These are phyloP conservation scores for Hyphopichia buzzinii DNA, from an alignment of 1,139 yeast species.

Conservation along the genomic window DNA sequence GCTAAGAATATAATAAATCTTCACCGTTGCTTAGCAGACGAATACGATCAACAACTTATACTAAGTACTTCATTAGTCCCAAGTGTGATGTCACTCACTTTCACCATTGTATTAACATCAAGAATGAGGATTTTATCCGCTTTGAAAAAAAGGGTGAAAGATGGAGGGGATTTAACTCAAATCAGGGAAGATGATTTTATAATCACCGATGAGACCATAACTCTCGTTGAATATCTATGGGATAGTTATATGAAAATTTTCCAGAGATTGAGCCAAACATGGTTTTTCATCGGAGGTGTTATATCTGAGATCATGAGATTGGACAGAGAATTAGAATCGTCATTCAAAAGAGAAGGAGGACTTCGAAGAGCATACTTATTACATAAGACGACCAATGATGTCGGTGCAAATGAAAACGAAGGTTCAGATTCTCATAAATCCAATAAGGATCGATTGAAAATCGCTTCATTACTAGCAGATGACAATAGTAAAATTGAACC, in stretches of 20 bases:
- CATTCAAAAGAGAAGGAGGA: neutral
- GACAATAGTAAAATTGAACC: conserved; percentile 1
- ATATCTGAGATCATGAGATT: conserved; percentile 10
- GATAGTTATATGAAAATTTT: conserved; percentile 9
- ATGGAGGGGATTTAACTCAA: neutral
- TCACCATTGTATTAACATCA: conserved; percentile 2
- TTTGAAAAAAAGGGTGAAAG: neutral
- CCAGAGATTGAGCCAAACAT: conserved; percentile 10
- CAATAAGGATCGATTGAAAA: neutral
- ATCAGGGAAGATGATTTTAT: neutral
- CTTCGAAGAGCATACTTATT: no score
- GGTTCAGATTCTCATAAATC: neutral
- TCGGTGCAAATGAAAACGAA: neutral
- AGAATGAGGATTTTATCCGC: conserved; percentile 3
- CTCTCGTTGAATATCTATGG: conserved; percentile 6
- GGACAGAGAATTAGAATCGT: conserved; percentile 7
- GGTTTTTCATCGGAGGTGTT: conserved; percentile 22
- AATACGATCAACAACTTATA: conserved; percentile 1
- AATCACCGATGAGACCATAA: conserved; percentile 6
- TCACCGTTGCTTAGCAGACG: conserved; percentile 2
- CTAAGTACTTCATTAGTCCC: conserved; percentile 6
- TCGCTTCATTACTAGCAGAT: neutral
- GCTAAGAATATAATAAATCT: conserved; percentile 5
- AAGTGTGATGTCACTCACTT: conserved; percentile 3
- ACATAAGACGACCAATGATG: neutral